A percentile compares a stretch with the other conserved stretches of the same genome.
These are phyloP conservation scores for Colletotrichum caudatum DNA, from an alignment of 2,329 filamentous ascomycete genomes.

Conservation along the genomic window DNA sequence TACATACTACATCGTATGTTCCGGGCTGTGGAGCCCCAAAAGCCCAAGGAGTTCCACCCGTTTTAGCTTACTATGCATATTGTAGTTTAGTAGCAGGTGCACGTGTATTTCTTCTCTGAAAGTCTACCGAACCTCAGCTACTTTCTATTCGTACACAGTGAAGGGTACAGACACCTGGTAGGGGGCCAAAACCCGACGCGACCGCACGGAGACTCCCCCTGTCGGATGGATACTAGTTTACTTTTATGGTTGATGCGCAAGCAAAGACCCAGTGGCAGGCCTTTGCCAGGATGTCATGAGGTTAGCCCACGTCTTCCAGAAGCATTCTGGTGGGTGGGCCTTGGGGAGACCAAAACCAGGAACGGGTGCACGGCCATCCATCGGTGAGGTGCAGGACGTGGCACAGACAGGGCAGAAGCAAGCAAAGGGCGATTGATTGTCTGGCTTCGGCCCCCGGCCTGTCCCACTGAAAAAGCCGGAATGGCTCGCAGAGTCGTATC, in stretches of 20 bases:
- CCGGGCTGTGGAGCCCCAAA: not conserved
- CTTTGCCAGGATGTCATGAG: constrained; percentile 15
- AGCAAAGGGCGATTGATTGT: constrained; percentile 8
- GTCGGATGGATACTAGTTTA: not conserved
- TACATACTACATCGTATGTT: not conserved
- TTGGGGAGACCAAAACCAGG: constrained; percentile 11
- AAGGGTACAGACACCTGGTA: not conserved
- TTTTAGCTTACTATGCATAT: not conserved
- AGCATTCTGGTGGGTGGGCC: constrained; percentile 32
- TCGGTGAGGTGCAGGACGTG: constrained; percentile 8
- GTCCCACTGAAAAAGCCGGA: constrained; percentile 7
- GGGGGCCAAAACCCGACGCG: constrained; percentile 12
- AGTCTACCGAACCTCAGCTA: not conserved
- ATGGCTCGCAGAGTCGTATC: constrained; percentile 1
- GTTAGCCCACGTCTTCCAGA: constrained; percentile 37
- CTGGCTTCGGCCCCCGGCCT: not conserved
- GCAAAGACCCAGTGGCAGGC: constrained; percentile 29
- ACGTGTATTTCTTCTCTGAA: constrained; percentile 1
- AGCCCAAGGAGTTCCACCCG: not conserved
- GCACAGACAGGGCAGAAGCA: constrained; percentile 12
- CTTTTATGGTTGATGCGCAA: constrained; percentile 6
- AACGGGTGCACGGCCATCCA: constrained; percentile 16
- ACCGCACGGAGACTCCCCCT: not conserved
- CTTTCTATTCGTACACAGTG: not conserved
- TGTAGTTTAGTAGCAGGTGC: too few relatives aligned